Base-by-base conservation (phyloP, 371 early-diverging fungal species). In the Batkoa obscura region DNA sequence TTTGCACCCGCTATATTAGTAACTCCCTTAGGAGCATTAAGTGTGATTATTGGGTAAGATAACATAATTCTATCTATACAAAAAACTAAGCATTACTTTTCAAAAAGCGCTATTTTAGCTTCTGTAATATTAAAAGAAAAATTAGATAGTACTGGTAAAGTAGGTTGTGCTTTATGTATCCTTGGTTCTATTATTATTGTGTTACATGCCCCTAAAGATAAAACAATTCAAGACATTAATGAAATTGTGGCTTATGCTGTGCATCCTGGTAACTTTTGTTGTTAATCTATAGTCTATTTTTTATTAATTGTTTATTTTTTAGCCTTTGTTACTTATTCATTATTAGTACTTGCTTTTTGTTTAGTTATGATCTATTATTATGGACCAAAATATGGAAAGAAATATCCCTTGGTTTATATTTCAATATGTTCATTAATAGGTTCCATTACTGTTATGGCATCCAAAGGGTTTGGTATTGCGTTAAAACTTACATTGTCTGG, bases 1-100 rank as follows among this genome's bases (percentile, higher is more conserved):
- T 92, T 81, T 72, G 90, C 93, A 39, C 93, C 93, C 0, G 87
- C 92, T 35, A 88, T 90, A 56, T 73, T 91, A 32, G 88, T 93
- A 5, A 90, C 93, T 32, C 92, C 93, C 2, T 70, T 92, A 47
- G 92, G 93, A 36, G 85, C 87, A 1, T 71, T 93, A 13, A 80
- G 80, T 63, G 93, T 92, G 15, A 80, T 90, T 52, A 73, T 90
- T 35, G 83, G 82, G 79, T 79, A 72, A 23, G 23, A 23, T 23
- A 23, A 23, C 23, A 23, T 23, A 23, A 23, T 23, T 23, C 23
- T 23, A 23, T 23, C 23, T 23, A 23, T 23, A 23, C 23, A 23
- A 23, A 23, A 23, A 23, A 23, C 23, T 23, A 23, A 23, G 23
- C 23, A 23, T 23, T 23, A 23, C 23, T 23, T 23, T 23, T 23